Evolutionary conservation across 306 rosid species (phyloP).

Genomic region (Rosa lucieae): DNA sequence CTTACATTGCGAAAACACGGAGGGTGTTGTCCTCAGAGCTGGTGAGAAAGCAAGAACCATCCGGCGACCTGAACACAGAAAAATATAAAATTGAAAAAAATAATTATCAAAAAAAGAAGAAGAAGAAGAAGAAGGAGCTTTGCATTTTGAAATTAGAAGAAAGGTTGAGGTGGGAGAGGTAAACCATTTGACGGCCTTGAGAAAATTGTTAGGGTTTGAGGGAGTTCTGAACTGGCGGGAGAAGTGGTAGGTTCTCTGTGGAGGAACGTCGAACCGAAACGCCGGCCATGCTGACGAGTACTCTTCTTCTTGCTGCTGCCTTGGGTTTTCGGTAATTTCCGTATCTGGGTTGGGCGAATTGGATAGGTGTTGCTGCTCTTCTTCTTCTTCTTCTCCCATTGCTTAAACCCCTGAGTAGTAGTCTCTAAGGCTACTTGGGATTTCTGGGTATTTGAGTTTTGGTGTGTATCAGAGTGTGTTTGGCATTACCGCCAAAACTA

Average conservation of each 20-base stretch:
- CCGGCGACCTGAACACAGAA: constrained; percentile 65
- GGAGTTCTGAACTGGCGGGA: constrained; percentile 62
- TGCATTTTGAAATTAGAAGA: neutral
- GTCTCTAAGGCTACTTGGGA: neutral
- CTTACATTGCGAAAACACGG: constrained; percentile 65
- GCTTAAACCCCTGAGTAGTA: neutral
- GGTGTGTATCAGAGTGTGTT: too few species aligned
- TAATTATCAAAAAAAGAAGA: neutral
- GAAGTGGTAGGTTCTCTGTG: constrained; percentile 71
- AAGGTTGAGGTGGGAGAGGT: neutral
- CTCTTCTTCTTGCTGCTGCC: constrained; percentile 18
- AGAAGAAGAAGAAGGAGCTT: neutral
- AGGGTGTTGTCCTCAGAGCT: constrained; percentile 80
- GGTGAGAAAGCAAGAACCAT: constrained; percentile 85
- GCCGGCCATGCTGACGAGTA: constrained; percentile 49
- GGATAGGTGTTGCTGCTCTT: constrained; percentile 13
- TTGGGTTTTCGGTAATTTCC: constrained; percentile 11
- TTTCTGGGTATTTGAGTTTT: neutral
- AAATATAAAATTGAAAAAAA: neutral
- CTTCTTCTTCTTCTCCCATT: constrained; percentile 49
- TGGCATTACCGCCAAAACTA: constrained; percentile 25
- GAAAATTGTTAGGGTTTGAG: constrained; percentile 80
- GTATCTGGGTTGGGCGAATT: constrained; percentile 12
- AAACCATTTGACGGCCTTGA: constrained; percentile 84
- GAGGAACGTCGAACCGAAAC: constrained; percentile 60